These are phyloP conservation scores for Cyclotella choctawhatcheeana DNA, from an alignment of 108 stramenopile species.

Conservation along the genomic window DNA sequence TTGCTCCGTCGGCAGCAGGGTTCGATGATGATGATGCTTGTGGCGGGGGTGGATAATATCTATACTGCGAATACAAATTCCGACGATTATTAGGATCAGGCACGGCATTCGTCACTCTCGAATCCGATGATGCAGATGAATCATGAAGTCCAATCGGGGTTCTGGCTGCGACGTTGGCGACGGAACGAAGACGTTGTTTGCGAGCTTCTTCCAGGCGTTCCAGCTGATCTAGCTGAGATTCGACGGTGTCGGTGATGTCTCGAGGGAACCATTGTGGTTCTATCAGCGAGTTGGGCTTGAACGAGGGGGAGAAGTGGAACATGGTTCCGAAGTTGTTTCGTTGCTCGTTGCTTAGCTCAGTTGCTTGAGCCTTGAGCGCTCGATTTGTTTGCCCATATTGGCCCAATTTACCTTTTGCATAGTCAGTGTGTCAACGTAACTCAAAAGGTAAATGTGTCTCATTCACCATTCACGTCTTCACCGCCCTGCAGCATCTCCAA, in stretches of 20 bases:
- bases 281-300: constrained; percentile 23
- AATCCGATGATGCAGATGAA: not conserved
- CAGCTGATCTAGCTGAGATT: constrained; percentile 35
- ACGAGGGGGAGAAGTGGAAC: constrained; percentile 16
- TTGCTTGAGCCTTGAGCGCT: too few relatives aligned
- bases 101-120: not conserved
- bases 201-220: constrained; percentile 44
- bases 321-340: too few relatives aligned
- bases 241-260: constrained; percentile 34
- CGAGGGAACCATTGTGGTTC: constrained; percentile 45
- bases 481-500: too few relatives aligned
- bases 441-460: too few relatives aligned
- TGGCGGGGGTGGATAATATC: constrained; percentile 38
- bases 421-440: too few relatives aligned
- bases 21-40: constrained; percentile 1
- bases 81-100: not conserved
- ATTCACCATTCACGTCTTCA: too few relatives aligned
- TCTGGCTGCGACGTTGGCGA: constrained; percentile 31
- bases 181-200: constrained; percentile 17
- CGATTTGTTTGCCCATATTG: too few relatives aligned
- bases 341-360: too few relatives aligned
- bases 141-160: constrained; percentile 26
- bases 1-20: not conserved
- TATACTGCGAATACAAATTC: constrained; percentile 23
- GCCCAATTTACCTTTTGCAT: too few relatives aligned